Percentiles rank a stretch among this genome's conserved stretches.
Evolutionary conservation across 257 asterid genomes (phyloP).

Genomic region (Solanum lycopersicoides): DNA sequence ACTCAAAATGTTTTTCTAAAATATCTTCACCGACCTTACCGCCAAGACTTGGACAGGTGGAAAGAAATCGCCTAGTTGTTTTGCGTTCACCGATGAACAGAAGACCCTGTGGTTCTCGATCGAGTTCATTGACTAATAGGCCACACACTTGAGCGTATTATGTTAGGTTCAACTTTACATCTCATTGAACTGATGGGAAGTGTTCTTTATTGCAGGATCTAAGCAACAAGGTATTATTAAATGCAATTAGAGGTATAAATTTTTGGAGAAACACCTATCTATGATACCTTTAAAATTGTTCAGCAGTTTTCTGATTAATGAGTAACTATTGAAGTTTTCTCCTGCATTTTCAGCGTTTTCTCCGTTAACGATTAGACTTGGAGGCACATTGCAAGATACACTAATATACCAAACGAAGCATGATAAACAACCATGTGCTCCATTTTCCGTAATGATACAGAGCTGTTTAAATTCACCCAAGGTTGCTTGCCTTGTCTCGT

Average conservation of each 20-base stretch:
- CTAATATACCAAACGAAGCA: constrained; percentile 42
- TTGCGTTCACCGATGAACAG: background rate
- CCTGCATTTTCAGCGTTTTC: constrained; percentile 54
- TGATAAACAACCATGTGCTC: constrained; percentile 30
- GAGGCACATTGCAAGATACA: constrained; percentile 86
- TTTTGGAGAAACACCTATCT: background rate
- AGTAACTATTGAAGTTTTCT: background rate
- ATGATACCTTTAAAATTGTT: background rate
- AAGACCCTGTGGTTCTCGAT: background rate
- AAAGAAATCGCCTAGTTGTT: background rate
- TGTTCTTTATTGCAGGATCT: constrained; percentile 41
- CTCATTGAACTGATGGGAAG: background rate
- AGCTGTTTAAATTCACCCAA: constrained; percentile 53
- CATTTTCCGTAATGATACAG: constrained; percentile 26
- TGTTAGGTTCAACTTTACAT: background rate
- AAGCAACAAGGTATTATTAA: constrained; percentile 43
- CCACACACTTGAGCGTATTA: background rate
- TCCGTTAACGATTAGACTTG: constrained; percentile 70
- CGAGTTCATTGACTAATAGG: background rate
- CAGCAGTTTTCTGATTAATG: background rate
- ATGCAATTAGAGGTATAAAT: constrained; percentile 58
- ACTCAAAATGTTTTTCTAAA: too few relatives aligned
- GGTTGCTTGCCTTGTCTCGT: constrained; percentile 81
- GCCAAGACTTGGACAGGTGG: background rate
- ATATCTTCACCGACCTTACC: too few relatives aligned